Evolutionary conservation across 345 rosid species (phyloP), one percentile per base, ranked within the genome.

Genomic region (Bretschneidera sinensis): DNA sequence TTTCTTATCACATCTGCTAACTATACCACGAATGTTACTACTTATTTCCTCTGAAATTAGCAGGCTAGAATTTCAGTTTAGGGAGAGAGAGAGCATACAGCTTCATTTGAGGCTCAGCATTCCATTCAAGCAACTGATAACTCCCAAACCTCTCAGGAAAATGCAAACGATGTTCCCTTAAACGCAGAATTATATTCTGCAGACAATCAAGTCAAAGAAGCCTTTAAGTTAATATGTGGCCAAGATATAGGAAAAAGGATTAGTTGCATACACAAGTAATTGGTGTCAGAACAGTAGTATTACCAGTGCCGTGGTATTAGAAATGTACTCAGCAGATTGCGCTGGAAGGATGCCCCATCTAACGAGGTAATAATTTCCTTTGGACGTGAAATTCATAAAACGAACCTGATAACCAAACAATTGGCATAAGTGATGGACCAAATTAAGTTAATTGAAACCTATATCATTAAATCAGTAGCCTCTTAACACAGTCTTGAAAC

Each of bases 121-220:
- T 84, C 96, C 92, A 85, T 43, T 75, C 76, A 63, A 88, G 43
- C 57, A 82, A 57, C 65, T 78, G 61, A 68, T 80, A 84, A 66
- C 73, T 79, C 64, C 92, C 90, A 51, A 84, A 82, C 59, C 63
- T 72, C 51, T 71, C 83, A 18, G 90, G 92, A 63, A 85, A 75
- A 31, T 72, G 82, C 69, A 85, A 57, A 22, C 24, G 63, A 57
- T 79, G 76, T 62, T 83, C 86, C 77, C 76, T 77, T 24, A 88
- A 68, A 60, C 63, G 86, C 69, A 56, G 43, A 64, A 88, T 80
- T 66, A 88, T 83, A 62, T 75, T 73, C 96, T 88, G 77, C 66
- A 66, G 43, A 48, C 33, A 65, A 23, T 6, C 39, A 34, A 19
- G 51, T 8, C 49, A 45, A 57, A 48, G 7, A 53, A n/a, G 54